These are phyloP conservation scores for Typha latifolia DNA, from an alignment of 176 grass and related monocot species.

Conservation along the genomic window DNA sequence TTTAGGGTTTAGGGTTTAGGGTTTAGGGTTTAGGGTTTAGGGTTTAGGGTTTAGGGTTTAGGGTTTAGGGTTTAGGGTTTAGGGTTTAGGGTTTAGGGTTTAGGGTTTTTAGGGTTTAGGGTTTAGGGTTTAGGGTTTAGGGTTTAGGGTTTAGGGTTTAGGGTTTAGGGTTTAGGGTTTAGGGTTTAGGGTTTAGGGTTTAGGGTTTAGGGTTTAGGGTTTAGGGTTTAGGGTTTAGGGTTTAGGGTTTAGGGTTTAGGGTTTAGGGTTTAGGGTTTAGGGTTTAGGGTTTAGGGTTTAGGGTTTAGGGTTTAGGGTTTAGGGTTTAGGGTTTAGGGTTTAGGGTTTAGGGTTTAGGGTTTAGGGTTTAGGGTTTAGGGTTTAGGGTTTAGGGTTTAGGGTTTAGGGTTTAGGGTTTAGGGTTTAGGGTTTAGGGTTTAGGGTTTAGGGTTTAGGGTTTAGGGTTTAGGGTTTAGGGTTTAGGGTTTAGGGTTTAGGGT, in stretches of 20 bases:
- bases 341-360: too few relatives aligned
- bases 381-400: too few relatives aligned
- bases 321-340: conserved; percentile 13
- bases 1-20: conserved; percentile 23
- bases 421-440: too few relatives aligned
- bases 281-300: conserved; percentile 17
- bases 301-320: conserved; percentile 18
- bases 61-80: conserved; percentile 23
- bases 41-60: conserved; percentile 22
- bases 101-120: conserved; percentile 16
- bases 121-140: conserved; percentile 1
- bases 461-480: too few relatives aligned
- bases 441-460: too few relatives aligned
- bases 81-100: conserved; percentile 20
- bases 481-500: too few relatives aligned
- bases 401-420: too few relatives aligned
- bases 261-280: conserved; percentile 15
- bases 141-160: conserved; percentile 16
- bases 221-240: conserved; percentile 17
- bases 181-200: conserved; percentile 17
- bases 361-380: too few relatives aligned
- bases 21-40: conserved; percentile 22
- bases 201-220: conserved; percentile 13
- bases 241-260: conserved; percentile 15
- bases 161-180: conserved; percentile 19